Evolutionary conservation across 2,329 filamentous ascomycete species (phyloP), one percentile per base, ranked within the genome.

Genomic region (Aspergillus carbonarius): DNA sequence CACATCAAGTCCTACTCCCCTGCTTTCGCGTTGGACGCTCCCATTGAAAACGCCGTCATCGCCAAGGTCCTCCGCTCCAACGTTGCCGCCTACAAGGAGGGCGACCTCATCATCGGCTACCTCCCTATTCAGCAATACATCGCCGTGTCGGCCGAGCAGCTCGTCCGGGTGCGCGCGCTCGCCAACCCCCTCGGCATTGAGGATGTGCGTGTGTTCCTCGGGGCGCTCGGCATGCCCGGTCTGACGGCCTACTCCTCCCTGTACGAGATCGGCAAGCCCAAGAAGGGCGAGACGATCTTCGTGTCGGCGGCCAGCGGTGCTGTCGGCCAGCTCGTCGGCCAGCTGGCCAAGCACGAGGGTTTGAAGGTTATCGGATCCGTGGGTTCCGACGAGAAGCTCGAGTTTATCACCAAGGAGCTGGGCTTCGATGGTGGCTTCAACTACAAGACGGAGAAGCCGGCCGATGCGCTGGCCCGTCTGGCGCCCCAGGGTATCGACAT

Each of bases 301-400:
- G 83, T 96, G 65, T 90, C 86, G 58, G 88, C 90, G 3, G 91
- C 91, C 0, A 88, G 88, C 3, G 91, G 92, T 30, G 91, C 90
- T 1, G 91, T 96, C 3, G 91, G 92, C 3, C 89, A 93, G 74
- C 73, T 95, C 7, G 91, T 95, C 18, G 91, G 91, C 5, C 91
- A 95, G 77, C 77, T 96, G 46, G 91, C 90, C 61, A 93, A 93
- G 83, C 85, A 87, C 61, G 88, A 93, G 74, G 91, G 91, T 2
- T 76, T 95, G 58, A 87, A 77, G 46, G 91, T 96, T 40, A 88
- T 96, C 62, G 92, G 91, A 17, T 91, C 87, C 53, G 91, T 92
- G 10, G 91, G 92, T 2, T 86, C 86, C 17, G 88, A 93, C 69
- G 87, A 89, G 69, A 96, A 96, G 80, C 81, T 92, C 23, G 85